Evolutionary conservation across 1,139 yeast genomes (phyloP), one percentile per base, ranked within the genome.

Genomic region (Lodderomyces metapsilosis): DNA sequence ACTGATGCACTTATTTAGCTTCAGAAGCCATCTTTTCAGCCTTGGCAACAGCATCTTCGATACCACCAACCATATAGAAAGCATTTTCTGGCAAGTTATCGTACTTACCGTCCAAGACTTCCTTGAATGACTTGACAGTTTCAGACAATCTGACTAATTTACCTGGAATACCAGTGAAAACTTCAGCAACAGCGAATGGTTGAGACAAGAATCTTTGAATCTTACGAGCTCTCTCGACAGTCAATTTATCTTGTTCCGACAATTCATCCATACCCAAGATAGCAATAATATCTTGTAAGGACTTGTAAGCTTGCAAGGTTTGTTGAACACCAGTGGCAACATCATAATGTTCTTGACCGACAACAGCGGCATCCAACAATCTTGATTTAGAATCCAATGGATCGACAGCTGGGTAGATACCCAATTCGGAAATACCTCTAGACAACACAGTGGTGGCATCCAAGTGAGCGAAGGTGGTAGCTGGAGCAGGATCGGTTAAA

Each of bases 341-440:
- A 59, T 84, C 85, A 78, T 92, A 92, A 79, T 92, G 98, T 79
- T 92, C 98, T 76, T 88, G 87, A 74, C 98, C 98, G 62, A 92
- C 96, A 64, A 92, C 95, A 54, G 96, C 69, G 64, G 84, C 96
- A 71, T 92, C 98, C 71, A 92, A 84, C 74, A 92, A 87, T 85
- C 98, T 91, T 52, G 98, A 92, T 78, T 87, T 92, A 68, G 98
- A 92, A 78, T 92, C 98, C 75, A 92, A 88, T 68, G 98, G 98
- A 79, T 92, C 98, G 81, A 92, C 98, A 68, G 98, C 98, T 70
- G 98, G 98, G 89, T 92, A 92, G 73, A 92, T 92, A 89, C 98
- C 98, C 76, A 92, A 83, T 81, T 92, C 98, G 53, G 98, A 91
- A 71, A 92, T 92, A 82, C 97, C 91, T 84, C 98, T 91, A 64